Conservation (phyloP, 108 stramenopile species). For the Aurantiochytrium sp. region DNA sequence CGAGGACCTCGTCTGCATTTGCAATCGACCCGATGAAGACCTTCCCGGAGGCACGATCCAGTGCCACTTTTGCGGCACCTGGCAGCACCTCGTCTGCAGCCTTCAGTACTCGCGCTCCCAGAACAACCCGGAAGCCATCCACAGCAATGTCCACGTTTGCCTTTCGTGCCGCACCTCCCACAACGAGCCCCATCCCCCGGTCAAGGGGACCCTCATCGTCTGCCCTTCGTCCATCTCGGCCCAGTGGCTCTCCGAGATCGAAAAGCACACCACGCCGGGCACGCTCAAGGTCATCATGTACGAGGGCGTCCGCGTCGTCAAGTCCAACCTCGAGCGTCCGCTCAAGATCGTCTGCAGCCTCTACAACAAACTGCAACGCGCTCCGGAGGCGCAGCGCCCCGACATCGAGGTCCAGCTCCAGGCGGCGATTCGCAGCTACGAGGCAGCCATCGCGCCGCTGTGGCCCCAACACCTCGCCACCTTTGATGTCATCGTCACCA, state of each 20-base stretch:
- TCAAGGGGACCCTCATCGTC: background rate
- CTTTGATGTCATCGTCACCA: background rate
- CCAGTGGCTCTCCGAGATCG: slow-evolving; percentile 5
- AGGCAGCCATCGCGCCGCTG: background rate
- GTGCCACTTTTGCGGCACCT: background rate
- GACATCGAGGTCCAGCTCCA: too few species aligned
- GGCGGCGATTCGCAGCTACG: background rate
- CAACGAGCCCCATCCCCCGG: background rate
- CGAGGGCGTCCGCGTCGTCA: background rate
- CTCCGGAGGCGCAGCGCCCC: background rate
- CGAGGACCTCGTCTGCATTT: background rate
- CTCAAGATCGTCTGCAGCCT: background rate
- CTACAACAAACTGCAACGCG: background rate
- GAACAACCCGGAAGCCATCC: background rate
- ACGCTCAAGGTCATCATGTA: background rate
- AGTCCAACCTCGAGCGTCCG: background rate
- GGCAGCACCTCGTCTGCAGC: background rate
- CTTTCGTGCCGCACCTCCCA: background rate
- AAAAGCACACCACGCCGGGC: background rate
- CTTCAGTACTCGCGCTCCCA: background rate
- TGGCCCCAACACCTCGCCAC: background rate
- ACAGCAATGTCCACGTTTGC: background rate
- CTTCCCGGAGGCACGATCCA: background rate
- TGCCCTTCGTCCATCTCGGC: background rate
- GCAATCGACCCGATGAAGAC: background rate